Evolutionary conservation across 441 rosid genomes (phyloP).

Genomic region (Pelargonium myrrhifolium): DNA sequence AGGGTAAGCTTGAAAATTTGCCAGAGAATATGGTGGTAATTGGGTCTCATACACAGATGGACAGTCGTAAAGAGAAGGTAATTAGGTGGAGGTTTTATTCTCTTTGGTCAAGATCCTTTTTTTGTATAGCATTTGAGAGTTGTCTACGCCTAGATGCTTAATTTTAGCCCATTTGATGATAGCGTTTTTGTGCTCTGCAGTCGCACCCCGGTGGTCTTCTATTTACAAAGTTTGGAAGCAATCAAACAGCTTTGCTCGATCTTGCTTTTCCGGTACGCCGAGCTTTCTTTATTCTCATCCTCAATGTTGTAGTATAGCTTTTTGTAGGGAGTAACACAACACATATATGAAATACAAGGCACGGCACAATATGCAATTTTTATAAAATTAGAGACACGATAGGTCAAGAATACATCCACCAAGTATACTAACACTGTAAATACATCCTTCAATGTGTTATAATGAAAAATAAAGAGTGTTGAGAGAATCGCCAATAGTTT

Average conservation of each 20-base stretch:
- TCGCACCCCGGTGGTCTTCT: conserved; percentile 93
- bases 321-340: neutral
- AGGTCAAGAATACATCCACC: too few species aligned
- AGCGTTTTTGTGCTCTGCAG: conserved; percentile 36
- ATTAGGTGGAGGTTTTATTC: conserved; percentile 12
- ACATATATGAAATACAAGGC: too few species aligned
- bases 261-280: conserved; percentile 83
- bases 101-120: conserved; percentile 5
- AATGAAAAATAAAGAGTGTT: too few species aligned
- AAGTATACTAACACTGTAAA: too few species aligned
- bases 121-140: conserved; percentile 1
- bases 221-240: conserved; percentile 93
- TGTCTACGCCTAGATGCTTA: conserved; percentile 3
- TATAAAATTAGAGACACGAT: too few species aligned
- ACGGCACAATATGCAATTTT: too few species aligned
- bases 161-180: neutral
- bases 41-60: conserved; percentile 86
- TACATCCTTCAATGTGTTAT: too few species aligned
- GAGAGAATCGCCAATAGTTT: too few species aligned
- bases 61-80: conserved; percentile 94
- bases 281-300: conserved; percentile 8
- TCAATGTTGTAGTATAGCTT: conserved; percentile 6
- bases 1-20: conserved; percentile 70
- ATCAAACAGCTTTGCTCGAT: conserved; percentile 86
- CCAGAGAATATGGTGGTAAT: conserved; percentile 70